Base-by-base conservation (phyloP, 768 basidiomycete genomes). In the Lactarius psammicola region DNA sequence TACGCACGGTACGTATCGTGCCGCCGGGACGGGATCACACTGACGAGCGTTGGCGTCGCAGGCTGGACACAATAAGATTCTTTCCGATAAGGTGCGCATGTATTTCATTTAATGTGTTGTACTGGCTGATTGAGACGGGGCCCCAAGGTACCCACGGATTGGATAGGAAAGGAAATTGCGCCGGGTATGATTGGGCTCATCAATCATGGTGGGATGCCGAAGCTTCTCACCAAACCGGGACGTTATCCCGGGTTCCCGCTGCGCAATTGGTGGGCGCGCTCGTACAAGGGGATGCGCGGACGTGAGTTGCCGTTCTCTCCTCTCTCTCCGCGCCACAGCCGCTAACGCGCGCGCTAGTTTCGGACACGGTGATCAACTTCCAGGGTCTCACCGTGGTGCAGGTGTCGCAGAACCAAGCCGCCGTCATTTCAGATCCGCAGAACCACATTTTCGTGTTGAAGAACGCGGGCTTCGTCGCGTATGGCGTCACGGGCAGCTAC, bases 321-420 rank as follows among this genome's bases (percentile, higher is more conserved):
- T 1, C 11, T 15, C 38, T 5, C 11, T 6, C 40, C 6, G 38
- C 13, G 15, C 40, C 18, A n/a, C n/a, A n/a, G 40, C 17, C 15
- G 40, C 40, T 34, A 5, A 38, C 38, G 2, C 11, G 5, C 15
- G 40, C 17, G 15, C 59, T 54, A 91, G 89, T 92, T 54, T 91
- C 90, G 13, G 91, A 93, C 70, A 88, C 91, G 1, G 89, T 90
- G 28, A 87, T 93, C 56, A 85, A 88, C 68, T 92, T 92, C 74
- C 81, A 86, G 57, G 92, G 92, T 58, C 77, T 94, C 66, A 91
- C 88, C 0, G 81, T 90, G n/a, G 90, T 94, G 0, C 92, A 94
- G 72, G 92, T 93, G 26, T 89, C 89, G 0, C 92, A 93, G 78
- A 94, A 94, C 72, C 86, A 87, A 72, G 88, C 88, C 3, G 90